Evolutionary conservation across 345 rosid species (phyloP), one percentile per base, ranked within the genome.

Genomic region (Eucalyptus albens): DNA sequence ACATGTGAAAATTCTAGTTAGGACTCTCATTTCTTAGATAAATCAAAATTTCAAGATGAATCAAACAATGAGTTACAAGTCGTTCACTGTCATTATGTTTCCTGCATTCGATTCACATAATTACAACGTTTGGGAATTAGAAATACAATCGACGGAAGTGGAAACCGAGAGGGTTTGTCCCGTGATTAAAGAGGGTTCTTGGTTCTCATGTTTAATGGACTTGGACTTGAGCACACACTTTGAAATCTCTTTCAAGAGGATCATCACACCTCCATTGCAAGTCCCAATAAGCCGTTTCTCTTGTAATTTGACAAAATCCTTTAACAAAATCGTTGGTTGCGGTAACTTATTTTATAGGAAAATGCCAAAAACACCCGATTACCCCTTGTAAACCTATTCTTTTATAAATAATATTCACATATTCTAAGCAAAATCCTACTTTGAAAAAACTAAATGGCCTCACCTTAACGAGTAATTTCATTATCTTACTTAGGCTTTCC

Each of bases 151-250:
- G 26, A 33, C 8, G 8, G 15, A 72, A 40, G 45, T 37, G 45
- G 37, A 19, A 5, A 72, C 4, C 14, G 4, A 6, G 8, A 1
- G 9, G 45, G 26, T 19, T 21, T 10, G 2, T 19, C 14, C 0
- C 0, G 14, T 19, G 44, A 69, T 33, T 21, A 1, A 42, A 33
- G 15, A 37, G 82, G 1, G 14, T 11, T 6, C 26, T 37, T 11
- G 1, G 56, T 72, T 37, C 15, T 72, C 8, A 3, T 72, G 24
- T 9, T 37, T 19, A 11, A 72, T 72, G 26, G 8, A 17, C 7
- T 72, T 72, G 82, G 24, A 72, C 82, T 72, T 72, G 45, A 16
- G 44, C 42, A 33, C 24, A 69, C 21, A 31, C 81, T 69, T 69
- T 6, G 13, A 69, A 69, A 33, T 69, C 44, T 69, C 26, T 21